phyloP scores from a whole-genome alignment of 2,329 filamentous ascomycete species.

The Colletotrichum chlorophyti region DNA sequence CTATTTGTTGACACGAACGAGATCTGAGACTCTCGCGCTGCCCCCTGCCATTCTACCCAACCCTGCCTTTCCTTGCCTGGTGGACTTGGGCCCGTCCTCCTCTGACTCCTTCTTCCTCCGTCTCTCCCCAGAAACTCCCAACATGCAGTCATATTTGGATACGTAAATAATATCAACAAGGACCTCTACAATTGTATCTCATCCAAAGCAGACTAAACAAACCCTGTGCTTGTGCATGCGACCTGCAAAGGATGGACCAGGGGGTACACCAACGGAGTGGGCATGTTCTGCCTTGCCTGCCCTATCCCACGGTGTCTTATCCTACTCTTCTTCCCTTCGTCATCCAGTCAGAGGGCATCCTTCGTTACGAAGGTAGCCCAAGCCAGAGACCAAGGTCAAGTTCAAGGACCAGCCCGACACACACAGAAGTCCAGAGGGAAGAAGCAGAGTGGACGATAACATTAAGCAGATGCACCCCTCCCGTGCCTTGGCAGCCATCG shows the following conservation, averaged over 20 bases:
- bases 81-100: background rate
- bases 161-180: conserved; percentile 17
- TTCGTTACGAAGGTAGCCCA: background rate
- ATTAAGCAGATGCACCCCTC: background rate
- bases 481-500: conserved; percentile 26
- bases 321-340: conserved; percentile 1
- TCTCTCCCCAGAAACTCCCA: background rate
- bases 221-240: conserved; percentile 17
- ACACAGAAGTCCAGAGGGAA: conserved; percentile 11
- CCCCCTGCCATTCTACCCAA: background rate
- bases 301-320: conserved; percentile 20
- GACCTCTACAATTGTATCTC: background rate
- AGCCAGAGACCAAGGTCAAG: too few species aligned
- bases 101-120: background rate
- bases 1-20: too few species aligned
- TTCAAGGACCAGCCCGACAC: conserved; percentile 3
- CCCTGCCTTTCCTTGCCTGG: background rate
- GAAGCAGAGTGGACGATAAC: conserved; percentile 23
- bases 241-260: conserved; percentile 12
- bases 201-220: background rate
- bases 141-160: conserved; percentile 20
- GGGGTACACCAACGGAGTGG: conserved; percentile 25
- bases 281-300: conserved; percentile 12
- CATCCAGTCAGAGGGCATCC: conserved; percentile 18
- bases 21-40: background rate